phyloP scores from a whole-genome alignment of 768 basidiomycete genomes.

The Kwoniella bestiolae region DNA sequence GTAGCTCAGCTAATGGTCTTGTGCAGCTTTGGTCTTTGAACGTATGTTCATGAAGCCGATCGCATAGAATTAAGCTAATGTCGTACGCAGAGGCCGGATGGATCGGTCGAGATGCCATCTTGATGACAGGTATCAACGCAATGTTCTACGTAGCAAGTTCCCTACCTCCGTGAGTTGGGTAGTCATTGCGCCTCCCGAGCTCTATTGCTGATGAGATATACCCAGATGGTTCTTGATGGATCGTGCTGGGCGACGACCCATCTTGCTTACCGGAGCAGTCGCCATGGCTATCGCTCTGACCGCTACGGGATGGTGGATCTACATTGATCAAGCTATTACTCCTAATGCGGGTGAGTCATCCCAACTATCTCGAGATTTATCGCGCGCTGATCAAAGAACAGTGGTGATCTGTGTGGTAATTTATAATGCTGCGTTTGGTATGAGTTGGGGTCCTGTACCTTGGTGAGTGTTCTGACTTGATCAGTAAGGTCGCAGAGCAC shows the following conservation, averaged over 20 bases:
- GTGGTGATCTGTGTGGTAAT: constrained; percentile 87
- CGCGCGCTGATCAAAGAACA: constrained; percentile 59
- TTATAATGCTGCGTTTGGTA: constrained; percentile 92
- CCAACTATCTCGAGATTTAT: not conserved
- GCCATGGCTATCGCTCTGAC: constrained; percentile 82
- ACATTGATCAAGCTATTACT: constrained; percentile 80
- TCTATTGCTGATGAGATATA: not conserved
- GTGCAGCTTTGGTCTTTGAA: constrained; percentile 76
- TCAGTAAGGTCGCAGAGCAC: not conserved
- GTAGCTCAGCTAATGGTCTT: constrained; percentile 11
- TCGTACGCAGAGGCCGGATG: constrained; percentile 79
- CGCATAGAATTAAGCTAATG: constrained; percentile 4
- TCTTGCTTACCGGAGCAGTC: constrained; percentile 82
- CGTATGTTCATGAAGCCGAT: constrained; percentile 60
- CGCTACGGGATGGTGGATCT: constrained; percentile 91
- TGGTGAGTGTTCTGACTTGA: constrained; percentile 60
- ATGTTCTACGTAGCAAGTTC: constrained; percentile 68
- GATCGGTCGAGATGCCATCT: constrained; percentile 87
- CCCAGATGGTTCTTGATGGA: constrained; percentile 91
- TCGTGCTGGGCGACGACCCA: constrained; percentile 82
- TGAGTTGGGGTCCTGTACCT: constrained; percentile 81
- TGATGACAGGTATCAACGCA: constrained; percentile 95
- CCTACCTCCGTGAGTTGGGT: constrained; percentile 71
- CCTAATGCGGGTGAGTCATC: constrained; percentile 63
- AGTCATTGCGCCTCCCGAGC: not conserved